Evolutionary conservation across 495 filamentous ascomycete genomes (phyloP).

Genomic region (Daldinia bambusicola): DNA sequence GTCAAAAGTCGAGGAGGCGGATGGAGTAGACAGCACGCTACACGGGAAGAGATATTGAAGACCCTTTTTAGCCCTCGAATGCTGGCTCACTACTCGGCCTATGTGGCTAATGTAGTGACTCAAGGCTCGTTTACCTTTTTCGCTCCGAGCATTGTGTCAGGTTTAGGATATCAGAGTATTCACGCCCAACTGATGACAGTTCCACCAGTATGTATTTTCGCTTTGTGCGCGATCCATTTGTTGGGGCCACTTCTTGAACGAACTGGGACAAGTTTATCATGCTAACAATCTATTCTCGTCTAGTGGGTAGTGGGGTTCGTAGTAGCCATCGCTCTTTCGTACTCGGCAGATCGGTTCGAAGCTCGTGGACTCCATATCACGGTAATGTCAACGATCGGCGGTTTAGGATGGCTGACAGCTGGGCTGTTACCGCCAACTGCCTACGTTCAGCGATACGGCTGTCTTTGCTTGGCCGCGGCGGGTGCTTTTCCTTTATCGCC

Average conservation of each 20-base stretch:
- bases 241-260: no score
- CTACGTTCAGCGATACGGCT: conserved; percentile 36
- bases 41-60: conserved; percentile 52
- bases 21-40: conserved; percentile 73
- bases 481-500: conserved; percentile 36
- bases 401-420: conserved; percentile 33
- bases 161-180: conserved; percentile 72
- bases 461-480: conserved; percentile 28
- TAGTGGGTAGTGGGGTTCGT: conserved; percentile 41
- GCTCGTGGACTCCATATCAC: conserved; percentile 26
- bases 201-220: conserved; percentile 67
- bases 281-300: neutral
- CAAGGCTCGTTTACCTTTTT: conserved; percentile 85
- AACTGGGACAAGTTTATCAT: neutral
- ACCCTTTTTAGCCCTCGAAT: conserved; percentile 79
- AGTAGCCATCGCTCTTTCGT: conserved; percentile 31
- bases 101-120: conserved; percentile 71
- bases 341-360: conserved; percentile 35
- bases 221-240: no score
- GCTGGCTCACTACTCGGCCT: conserved; percentile 69
- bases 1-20: conserved; percentile 69
- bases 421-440: conserved; percentile 29
- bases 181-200: conserved; percentile 78
- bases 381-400: conserved; percentile 26
- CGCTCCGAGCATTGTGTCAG: conserved; percentile 76